These are phyloP conservation scores for Ceratobasidium sp. DNA, from an alignment of 1,284 basidiomycete species.

Conservation along the genomic window DNA sequence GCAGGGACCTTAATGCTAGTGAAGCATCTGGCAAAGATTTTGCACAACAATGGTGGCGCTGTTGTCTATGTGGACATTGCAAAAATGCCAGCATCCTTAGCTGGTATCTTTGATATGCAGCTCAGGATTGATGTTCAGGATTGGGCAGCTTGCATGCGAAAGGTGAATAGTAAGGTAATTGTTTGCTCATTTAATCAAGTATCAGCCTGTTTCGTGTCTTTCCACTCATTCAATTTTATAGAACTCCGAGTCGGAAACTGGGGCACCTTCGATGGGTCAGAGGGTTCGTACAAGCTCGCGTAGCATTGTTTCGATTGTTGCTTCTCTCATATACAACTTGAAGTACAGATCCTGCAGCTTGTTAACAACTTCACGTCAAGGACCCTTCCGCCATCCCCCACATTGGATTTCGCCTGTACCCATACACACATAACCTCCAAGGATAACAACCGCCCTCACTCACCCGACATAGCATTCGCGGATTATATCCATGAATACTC, in stretches of 20 bases:
- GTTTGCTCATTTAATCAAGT: too few species aligned
- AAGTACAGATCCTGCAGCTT: neutral
- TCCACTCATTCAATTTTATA: too few species aligned
- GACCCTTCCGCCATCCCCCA: too few species aligned
- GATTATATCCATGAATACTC: too few species aligned
- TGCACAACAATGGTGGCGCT: neutral
- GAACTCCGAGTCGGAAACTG: neutral
- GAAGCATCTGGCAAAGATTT: neutral
- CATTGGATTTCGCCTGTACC: too few species aligned
- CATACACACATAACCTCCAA: too few species aligned
- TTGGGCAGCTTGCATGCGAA: neutral
- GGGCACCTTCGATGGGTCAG: neutral
- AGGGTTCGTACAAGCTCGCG: neutral
- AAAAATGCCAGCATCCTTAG: neutral
- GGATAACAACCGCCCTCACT: too few species aligned
- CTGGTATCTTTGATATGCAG: neutral
- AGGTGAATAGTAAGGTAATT: neutral
- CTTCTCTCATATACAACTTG: neutral
- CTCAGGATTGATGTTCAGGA: neutral
- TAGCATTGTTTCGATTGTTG: neutral
- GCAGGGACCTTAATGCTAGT: neutral
- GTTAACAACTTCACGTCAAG: too few species aligned
- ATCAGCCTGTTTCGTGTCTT: too few species aligned
- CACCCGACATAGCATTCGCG: too few species aligned
- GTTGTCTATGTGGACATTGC: neutral